phyloP scores from a whole-genome alignment of 1,284 basidiomycete species.

The Rhodotorula mucilaginosa region DNA sequence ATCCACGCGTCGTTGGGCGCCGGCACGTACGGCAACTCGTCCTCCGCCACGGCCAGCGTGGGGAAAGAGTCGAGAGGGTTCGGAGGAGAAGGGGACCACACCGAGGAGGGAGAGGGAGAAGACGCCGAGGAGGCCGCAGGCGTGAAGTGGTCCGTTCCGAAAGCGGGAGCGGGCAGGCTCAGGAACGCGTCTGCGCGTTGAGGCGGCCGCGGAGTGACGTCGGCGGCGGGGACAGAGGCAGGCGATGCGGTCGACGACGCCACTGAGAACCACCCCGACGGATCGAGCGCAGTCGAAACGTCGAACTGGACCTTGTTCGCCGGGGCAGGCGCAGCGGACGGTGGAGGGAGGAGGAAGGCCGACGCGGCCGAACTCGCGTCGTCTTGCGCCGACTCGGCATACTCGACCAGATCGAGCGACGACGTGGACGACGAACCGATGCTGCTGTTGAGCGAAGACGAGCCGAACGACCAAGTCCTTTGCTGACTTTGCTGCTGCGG shows the following conservation, averaged over 20 bases:
- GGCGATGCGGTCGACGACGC: neutral
- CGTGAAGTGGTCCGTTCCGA: neutral
- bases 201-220: neutral
- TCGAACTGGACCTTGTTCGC: neutral
- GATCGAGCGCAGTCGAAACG: neutral
- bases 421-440: neutral
- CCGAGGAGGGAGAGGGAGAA: neutral
- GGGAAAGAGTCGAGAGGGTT: neutral
- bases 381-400: neutral
- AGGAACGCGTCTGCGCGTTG: neutral
- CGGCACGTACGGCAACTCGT: neutral
- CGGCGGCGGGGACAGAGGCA: neutral
- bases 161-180: neutral
- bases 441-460: neutral
- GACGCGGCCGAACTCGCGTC: neutral
- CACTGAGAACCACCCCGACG: neutral
- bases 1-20: constrained; percentile 16
- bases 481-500: neutral
- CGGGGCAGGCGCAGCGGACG: neutral
- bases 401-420: constrained; percentile 9
- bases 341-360: neutral
- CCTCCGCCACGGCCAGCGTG: neutral
- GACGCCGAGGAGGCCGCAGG: neutral
- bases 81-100: neutral
- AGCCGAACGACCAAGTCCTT: neutral